A percentile compares a stretch with the other conserved stretches of the same genome.
These are phyloP conservation scores for Tothia fuscella DNA, from an alignment of 2,329 filamentous ascomycete genomes.

Conservation along the genomic window DNA sequence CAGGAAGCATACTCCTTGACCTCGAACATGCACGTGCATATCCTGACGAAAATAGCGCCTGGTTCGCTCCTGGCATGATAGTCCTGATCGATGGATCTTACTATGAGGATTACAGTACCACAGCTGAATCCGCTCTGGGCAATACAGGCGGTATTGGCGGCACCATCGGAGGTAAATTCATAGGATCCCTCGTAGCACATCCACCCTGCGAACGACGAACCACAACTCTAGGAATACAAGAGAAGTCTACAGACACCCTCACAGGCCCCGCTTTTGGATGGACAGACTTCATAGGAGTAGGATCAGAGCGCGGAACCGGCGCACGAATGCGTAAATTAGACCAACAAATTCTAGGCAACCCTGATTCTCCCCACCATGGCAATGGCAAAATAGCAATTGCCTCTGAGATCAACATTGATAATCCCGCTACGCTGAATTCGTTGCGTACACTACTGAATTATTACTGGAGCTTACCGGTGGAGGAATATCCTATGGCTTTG, in stretches of 20 bases:
- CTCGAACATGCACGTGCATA: conserved; percentile 69
- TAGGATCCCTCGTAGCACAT: conserved; percentile 81
- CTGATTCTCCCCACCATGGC: conserved; percentile 18
- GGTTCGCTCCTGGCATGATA: conserved; percentile 94
- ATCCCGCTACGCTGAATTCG: conserved; percentile 68
- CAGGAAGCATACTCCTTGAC: conserved; percentile 77
- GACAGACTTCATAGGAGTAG: conserved; percentile 90
- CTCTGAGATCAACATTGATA: conserved; percentile 77
- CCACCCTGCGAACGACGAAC: conserved; percentile 81
- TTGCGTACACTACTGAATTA: conserved; percentile 64
- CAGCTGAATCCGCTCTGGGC: conserved; percentile 44
- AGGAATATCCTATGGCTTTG: conserved; percentile 63
- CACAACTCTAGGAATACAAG: conserved; percentile 60
- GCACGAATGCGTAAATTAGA: conserved; percentile 73
- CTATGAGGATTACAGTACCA: conserved; percentile 75
- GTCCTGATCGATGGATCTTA: conserved; percentile 93
- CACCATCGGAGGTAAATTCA: conserved; percentile 81
- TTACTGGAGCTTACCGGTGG: conserved; percentile 56
- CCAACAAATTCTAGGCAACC: conserved; percentile 48
- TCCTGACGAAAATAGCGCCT: conserved; percentile 66
- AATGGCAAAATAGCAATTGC: conserved; percentile 56
- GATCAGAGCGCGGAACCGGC: conserved; percentile 76
- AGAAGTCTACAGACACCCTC: conserved; percentile 36
- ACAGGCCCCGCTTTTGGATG: conserved; percentile 58
- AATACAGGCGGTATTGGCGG: conserved; percentile 76